phyloP scores from a whole-genome alignment of 352 stramenopile genomes.

The Paralagenidium karlingii region DNA sequence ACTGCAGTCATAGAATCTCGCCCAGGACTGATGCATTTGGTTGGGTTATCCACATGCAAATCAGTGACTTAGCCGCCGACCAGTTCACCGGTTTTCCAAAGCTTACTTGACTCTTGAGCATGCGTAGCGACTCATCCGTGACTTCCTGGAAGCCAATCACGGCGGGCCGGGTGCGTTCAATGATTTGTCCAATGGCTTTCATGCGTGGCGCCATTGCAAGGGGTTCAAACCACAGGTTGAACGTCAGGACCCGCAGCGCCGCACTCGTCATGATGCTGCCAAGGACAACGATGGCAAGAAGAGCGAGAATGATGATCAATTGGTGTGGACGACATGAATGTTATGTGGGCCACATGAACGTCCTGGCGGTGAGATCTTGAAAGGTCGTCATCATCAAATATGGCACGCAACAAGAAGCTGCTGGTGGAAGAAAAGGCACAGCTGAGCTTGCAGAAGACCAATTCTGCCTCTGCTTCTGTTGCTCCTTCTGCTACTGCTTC shows the following conservation, averaged over 20 bases:
- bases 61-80: not conserved
- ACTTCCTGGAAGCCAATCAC: constrained; percentile 72
- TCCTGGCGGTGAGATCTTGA: too few species aligned
- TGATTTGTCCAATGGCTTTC: constrained; percentile 32
- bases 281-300: too few species aligned
- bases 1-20: constrained; percentile 69
- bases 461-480: too few species aligned
- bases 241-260: constrained; percentile 44
- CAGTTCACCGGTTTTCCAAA: not conserved
- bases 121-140: constrained; percentile 36
- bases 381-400: too few species aligned
- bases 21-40: constrained; percentile 20
- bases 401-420: too few species aligned
- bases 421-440: too few species aligned
- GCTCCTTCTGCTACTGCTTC: too few species aligned
- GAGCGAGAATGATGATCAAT: too few species aligned
- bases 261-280: not conserved
- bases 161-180: constrained; percentile 36
- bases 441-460: too few species aligned
- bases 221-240: constrained; percentile 70
- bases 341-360: too few species aligned
- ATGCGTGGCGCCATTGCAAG: constrained; percentile 41
- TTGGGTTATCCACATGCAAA: not conserved
- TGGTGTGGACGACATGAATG: too few species aligned
- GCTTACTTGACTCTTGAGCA: constrained; percentile 30